Evolutionary conservation across 106 monocot species (phyloP).

Genomic region (Dendrobium chrysotoxum): DNA sequence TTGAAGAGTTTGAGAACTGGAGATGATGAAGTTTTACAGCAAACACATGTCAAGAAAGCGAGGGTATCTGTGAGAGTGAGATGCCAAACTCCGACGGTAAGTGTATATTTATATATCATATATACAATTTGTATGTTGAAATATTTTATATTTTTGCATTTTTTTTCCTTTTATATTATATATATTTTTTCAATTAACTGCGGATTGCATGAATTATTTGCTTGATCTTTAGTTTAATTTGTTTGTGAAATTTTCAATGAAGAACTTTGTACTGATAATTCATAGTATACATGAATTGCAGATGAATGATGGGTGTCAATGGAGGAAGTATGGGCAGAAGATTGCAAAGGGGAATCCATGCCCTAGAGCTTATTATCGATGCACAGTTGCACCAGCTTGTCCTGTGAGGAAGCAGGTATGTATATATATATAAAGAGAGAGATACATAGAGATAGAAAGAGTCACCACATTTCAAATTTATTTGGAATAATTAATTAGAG

Average conservation of each 20-base stretch:
- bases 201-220: too few species aligned
- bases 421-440: neutral
- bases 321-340: slow-evolving; percentile 97
- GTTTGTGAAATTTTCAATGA: too few species aligned
- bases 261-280: too few species aligned
- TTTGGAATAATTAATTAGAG: too few species aligned
- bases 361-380: slow-evolving; percentile 85
- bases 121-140: neutral
- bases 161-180: neutral
- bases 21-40: slow-evolving; percentile 46
- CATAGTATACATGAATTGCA: neutral
- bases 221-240: too few species aligned
- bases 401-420: slow-evolving; percentile 91
- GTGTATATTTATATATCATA: neutral
- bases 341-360: slow-evolving; percentile 94
- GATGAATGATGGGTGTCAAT: slow-evolving; percentile 96
- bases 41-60: slow-evolving; percentile 65
- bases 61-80: slow-evolving; percentile 86
- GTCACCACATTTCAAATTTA: too few species aligned
- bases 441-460: too few species aligned
- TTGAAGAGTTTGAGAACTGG: slow-evolving; percentile 24
- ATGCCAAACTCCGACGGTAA: slow-evolving; percentile 83
- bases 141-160: neutral
- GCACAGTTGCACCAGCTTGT: slow-evolving; percentile 78
- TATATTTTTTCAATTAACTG: too few species aligned